Evolutionary conservation across 2,329 filamentous ascomycete genomes (phyloP).

Genomic region (Microdochium bolleyi): DNA sequence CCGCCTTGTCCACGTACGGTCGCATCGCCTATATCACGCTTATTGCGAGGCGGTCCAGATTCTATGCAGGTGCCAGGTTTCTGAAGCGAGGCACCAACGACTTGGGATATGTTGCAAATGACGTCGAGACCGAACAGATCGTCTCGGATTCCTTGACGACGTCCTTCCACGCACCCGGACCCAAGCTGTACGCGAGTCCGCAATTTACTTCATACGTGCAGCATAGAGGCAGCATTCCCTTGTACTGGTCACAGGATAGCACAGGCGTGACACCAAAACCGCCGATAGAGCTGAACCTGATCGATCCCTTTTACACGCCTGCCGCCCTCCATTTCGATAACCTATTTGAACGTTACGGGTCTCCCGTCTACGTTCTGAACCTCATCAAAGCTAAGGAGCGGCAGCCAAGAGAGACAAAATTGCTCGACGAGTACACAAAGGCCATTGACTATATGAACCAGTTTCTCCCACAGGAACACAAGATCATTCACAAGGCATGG

Average conservation of each 20-base stretch:
- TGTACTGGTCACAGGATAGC: conserved; percentile 96
- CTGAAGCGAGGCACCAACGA: conserved; percentile 94
- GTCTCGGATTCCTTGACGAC: conserved; percentile 92
- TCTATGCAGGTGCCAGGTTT: conserved; percentile 90
- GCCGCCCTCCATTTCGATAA: conserved; percentile 94
- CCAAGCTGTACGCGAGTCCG: conserved; percentile 76
- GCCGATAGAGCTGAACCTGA: conserved; percentile 88
- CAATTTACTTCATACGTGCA: conserved; percentile 95
- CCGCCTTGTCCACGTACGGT: conserved; percentile 77
- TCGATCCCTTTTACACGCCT: conserved; percentile 91
- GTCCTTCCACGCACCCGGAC: conserved; percentile 88
- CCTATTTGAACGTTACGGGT: conserved; percentile 85
- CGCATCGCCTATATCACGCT: conserved; percentile 86
- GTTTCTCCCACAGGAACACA: conserved; percentile 74
- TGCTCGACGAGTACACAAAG: conserved; percentile 78
- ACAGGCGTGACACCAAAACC: conserved; percentile 94
- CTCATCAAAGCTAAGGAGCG: conserved; percentile 84
- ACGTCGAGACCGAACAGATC: conserved; percentile 98
- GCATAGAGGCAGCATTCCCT: conserved; percentile 89
- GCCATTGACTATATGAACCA: conserved; percentile 92
- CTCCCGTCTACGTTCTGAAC: conserved; percentile 86
- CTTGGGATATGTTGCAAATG: conserved; percentile 90
- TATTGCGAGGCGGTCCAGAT: conserved; percentile 83
- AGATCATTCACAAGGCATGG: conserved; percentile 91
- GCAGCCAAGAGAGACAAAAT: conserved; percentile 82